phyloP scores from a whole-genome alignment of 352 stramenopile species.

The Phytophthora crassamura region DNA sequence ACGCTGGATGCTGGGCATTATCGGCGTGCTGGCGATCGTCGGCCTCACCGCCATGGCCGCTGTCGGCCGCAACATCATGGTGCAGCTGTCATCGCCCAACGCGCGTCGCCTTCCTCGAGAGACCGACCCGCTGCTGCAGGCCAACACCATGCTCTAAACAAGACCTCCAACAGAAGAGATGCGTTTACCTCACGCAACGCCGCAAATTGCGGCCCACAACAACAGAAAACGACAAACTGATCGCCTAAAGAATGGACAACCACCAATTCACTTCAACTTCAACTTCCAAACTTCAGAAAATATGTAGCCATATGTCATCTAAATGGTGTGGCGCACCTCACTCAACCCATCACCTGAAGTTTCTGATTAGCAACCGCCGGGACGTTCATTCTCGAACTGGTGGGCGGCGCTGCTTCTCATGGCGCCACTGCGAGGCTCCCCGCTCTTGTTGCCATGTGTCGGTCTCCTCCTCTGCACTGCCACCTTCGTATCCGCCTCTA shows the following conservation, averaged over 20 bases:
- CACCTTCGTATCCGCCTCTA: neutral
- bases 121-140: constrained; percentile 32
- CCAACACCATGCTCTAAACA: constrained; percentile 34
- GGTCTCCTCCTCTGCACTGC: constrained; percentile 1
- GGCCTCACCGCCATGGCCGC: constrained; percentile 17
- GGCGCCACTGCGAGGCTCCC: too few relatives aligned
- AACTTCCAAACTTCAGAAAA: too few relatives aligned
- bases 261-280: too few relatives aligned
- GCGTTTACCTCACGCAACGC: too few relatives aligned
- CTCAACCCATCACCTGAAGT: too few relatives aligned
- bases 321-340: too few relatives aligned
- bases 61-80: constrained; percentile 33
- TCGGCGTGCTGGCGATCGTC: constrained; percentile 26
- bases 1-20: constrained; percentile 23
- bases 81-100: constrained; percentile 31
- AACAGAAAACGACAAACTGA: too few relatives aligned
- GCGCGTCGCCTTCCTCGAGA: constrained; percentile 22
- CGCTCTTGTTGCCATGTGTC: constrained; percentile 8
- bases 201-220: too few relatives aligned
- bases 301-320: too few relatives aligned
- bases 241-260: too few relatives aligned
- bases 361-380: constrained; percentile 8
- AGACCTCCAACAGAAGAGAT: too few relatives aligned
- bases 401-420: too few relatives aligned
- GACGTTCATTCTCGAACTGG: constrained; percentile 11